Evolutionary conservation across 257 asterid species (phyloP).

Genomic region (Jacaranda mimosifolia): DNA sequence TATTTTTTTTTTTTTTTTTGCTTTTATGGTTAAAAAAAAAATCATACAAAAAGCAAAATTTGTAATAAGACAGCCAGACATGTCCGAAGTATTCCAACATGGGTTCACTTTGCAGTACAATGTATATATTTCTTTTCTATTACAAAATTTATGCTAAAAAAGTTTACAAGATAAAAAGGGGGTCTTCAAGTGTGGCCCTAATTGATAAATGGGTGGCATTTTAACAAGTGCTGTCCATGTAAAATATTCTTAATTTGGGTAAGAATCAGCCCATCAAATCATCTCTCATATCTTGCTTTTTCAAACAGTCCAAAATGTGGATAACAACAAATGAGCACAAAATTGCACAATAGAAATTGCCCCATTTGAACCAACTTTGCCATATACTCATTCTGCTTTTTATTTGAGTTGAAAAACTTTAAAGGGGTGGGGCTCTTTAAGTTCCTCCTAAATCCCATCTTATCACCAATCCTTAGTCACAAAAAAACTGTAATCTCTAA

Average conservation of each 20-base stretch:
- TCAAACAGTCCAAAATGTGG: slow-evolving; percentile 29
- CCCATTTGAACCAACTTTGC: neutral
- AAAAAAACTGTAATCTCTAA: slow-evolving; percentile 33
- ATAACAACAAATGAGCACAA: slow-evolving; percentile 25
- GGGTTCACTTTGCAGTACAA: neutral
- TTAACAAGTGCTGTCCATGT: slow-evolving; percentile 40
- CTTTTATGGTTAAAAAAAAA: no score
- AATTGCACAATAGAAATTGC: slow-evolving; percentile 15
- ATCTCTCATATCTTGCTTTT: slow-evolving; percentile 8
- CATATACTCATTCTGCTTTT: neutral
- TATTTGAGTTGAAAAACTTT: slow-evolving; percentile 16
- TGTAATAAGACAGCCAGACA: neutral
- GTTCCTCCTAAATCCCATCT: slow-evolving; percentile 29
- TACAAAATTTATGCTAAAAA: neutral
- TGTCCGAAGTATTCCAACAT: neutral
- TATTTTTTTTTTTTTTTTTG: no score
- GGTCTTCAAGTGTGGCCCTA: no score
- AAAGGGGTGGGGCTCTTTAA: neutral
- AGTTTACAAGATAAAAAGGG: neutral
- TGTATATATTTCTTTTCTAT: neutral
- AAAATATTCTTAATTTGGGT: slow-evolving; percentile 20
- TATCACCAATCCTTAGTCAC: slow-evolving; percentile 21
- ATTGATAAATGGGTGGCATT: slow-evolving; percentile 14
- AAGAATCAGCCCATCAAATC: slow-evolving; percentile 38
- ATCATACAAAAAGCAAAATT: neutral